A percentile compares a stretch with the other conserved stretches of the same genome.
phyloP scores from a whole-genome alignment of 768 basidiomycete genomes.

The Leccinum boreale region DNA sequence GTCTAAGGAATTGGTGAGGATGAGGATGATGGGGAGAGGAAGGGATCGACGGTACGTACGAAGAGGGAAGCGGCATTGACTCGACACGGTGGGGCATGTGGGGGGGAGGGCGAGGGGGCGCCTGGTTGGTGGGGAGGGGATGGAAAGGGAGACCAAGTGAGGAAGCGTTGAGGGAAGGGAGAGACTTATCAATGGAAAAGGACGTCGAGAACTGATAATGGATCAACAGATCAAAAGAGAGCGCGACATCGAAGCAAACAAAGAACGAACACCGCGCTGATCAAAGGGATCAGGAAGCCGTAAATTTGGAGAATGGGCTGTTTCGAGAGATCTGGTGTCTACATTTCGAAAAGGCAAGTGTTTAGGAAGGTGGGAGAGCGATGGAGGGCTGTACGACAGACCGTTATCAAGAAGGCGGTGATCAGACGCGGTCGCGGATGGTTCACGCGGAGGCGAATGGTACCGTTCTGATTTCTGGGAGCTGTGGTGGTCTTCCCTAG shows the following conservation, averaged over 20 bases:
- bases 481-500: conserved; percentile 28
- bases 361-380: conserved; percentile 26
- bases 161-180: conserved; percentile 20
- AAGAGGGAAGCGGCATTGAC: conserved; percentile 31
- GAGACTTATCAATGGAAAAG: conserved; percentile 37
- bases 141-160: conserved; percentile 18
- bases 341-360: conserved; percentile 27
- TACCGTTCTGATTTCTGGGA: conserved; percentile 19
- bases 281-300: conserved; percentile 32
- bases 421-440: conserved; percentile 27
- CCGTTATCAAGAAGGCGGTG: conserved; percentile 34
- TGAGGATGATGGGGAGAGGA: conserved; percentile 28
- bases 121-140: conserved; percentile 13
- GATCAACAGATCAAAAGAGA: conserved; percentile 39
- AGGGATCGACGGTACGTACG: conserved; percentile 28
- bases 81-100: conserved; percentile 56
- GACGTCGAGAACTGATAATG: conserved; percentile 38
- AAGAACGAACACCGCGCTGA: conserved; percentile 36
- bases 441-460: conserved; percentile 22
- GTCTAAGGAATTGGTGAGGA: conserved; percentile 32
- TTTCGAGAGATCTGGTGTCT: conserved; percentile 34
- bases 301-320: conserved; percentile 32
- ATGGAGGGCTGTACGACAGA: conserved; percentile 21
- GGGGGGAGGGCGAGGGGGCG: conserved; percentile 11
- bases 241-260: conserved; percentile 31